A percentile compares a stretch with the other conserved stretches of the same genome.
phyloP scores from a whole-genome alignment of 1,139 yeast genomes.

The Nakaseomyces sp. region DNA sequence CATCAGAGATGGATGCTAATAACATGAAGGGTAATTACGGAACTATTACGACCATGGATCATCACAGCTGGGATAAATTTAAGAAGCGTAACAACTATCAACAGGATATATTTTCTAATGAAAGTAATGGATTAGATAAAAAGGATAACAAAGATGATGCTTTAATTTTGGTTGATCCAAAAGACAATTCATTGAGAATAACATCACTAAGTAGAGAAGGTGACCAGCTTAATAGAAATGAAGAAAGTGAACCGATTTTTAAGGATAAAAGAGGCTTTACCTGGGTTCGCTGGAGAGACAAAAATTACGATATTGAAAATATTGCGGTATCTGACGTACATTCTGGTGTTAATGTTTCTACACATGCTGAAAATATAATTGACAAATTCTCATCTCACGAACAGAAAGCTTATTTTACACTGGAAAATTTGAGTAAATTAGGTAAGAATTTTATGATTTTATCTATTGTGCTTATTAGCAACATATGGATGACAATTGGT shows the following conservation, averaged over 20 bases:
- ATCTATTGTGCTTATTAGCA: constrained; percentile 17
- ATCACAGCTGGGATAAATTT: constrained; percentile 2
- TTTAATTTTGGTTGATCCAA: constrained; percentile 7
- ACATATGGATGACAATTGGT: constrained; percentile 21
- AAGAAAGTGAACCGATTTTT: constrained; percentile 5
- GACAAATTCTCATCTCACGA: constrained; percentile 9
- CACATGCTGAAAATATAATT: not conserved
- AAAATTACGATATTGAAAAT: not conserved
- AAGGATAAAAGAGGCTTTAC: constrained; percentile 6
- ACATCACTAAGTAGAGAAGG: constrained; percentile 7
- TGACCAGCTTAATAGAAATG: not conserved
- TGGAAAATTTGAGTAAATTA: not conserved
- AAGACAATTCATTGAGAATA: constrained; percentile 9
- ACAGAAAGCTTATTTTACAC: constrained; percentile 6
- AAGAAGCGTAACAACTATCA: not conserved
- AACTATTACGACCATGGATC: constrained; percentile 5
- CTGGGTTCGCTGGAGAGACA: constrained; percentile 6
- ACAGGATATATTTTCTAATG: not conserved
- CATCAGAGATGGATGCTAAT: constrained; percentile 9
- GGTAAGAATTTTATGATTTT: constrained; percentile 7
- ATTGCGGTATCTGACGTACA: not conserved
- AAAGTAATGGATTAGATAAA: not conserved
- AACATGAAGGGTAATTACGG: constrained; percentile 9
- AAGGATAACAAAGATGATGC: constrained; percentile 2
- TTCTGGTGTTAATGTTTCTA: not conserved